Conservation (phyloP, 768 basidiomycete genomes). For the Amanita molliuscula region DNA sequence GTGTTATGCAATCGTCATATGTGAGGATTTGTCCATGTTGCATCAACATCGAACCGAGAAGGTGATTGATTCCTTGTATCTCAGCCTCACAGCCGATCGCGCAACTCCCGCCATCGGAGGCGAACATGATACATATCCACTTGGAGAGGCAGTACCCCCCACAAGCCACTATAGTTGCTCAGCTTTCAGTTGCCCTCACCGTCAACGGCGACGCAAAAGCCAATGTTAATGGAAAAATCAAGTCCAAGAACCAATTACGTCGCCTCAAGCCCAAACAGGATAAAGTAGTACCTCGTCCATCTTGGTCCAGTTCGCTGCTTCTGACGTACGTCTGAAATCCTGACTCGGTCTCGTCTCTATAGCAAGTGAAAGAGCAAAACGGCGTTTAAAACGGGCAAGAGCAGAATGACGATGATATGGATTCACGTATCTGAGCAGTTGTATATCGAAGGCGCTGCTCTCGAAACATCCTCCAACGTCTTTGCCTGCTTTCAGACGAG, state of each 20-base stretch:
- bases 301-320: too few species aligned
- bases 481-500: slow-evolving; percentile 84
- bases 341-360: neutral
- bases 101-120: slow-evolving; percentile 8
- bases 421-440: slow-evolving; percentile 74
- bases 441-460: slow-evolving; percentile 60
- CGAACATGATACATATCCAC: too few species aligned
- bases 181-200: neutral
- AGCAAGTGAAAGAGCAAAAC: neutral
- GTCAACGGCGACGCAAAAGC: neutral
- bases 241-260: too few species aligned
- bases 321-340: too few species aligned
- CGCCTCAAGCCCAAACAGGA: slow-evolving; percentile 74
- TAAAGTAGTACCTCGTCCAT: slow-evolving; percentile 27
- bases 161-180: neutral
- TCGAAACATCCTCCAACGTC: slow-evolving; percentile 86
- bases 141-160: too few species aligned
- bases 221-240: slow-evolving; percentile 39
- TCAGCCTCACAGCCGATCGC: slow-evolving; percentile 11
- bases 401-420: slow-evolving; percentile 17
- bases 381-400: slow-evolving; percentile 2
- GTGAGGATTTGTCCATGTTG: slow-evolving; percentile 15
- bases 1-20: slow-evolving; percentile 20
- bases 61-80: slow-evolving; percentile 11
- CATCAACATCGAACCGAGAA: neutral